Percentiles rank a stretch among this genome's conserved stretches.
Conservation (phyloP, 305 asterid genomes). For the Solanum aculeatissimum region DNA sequence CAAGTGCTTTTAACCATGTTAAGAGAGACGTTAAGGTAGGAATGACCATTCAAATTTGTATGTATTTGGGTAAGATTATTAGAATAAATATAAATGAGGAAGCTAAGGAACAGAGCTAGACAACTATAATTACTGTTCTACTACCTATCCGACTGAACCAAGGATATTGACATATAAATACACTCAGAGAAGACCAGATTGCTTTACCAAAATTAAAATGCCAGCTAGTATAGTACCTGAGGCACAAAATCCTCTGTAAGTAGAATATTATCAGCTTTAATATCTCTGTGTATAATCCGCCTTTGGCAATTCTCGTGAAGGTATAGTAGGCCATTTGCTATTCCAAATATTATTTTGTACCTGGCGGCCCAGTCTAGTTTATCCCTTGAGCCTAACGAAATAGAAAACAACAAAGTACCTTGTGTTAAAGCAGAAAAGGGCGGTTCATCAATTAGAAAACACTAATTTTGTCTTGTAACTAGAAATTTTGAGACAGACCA, state of each 20-base stretch:
- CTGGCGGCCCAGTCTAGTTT: constrained; percentile 40
- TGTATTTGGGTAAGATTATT: neutral
- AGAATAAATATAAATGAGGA: neutral
- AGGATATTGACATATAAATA: neutral
- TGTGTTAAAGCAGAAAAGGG: neutral
- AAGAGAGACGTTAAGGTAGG: neutral
- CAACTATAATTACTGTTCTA: neutral
- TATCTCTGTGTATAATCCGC: constrained; percentile 58
- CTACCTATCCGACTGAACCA: neutral
- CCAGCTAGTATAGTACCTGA: constrained; percentile 26
- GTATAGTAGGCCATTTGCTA: constrained; percentile 51
- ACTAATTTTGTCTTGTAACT: neutral
- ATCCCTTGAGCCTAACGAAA: constrained; percentile 28
- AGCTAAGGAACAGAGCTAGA: neutral
- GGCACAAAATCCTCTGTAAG: constrained; percentile 55
- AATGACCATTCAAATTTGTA: neutral
- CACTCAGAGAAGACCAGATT: neutral
- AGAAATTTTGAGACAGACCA: constrained; percentile 18
- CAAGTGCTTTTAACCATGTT: neutral
- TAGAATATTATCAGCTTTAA: constrained; percentile 55
- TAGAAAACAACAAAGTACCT: neutral
- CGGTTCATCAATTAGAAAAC: neutral
- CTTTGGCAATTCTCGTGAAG: constrained; percentile 52
- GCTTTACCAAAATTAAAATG: neutral
- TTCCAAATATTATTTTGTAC: constrained; percentile 51